These are phyloP conservation scores for Talaromyces trachyspermus DNA, from an alignment of 495 filamentous ascomycete species.

Conservation along the genomic window DNA sequence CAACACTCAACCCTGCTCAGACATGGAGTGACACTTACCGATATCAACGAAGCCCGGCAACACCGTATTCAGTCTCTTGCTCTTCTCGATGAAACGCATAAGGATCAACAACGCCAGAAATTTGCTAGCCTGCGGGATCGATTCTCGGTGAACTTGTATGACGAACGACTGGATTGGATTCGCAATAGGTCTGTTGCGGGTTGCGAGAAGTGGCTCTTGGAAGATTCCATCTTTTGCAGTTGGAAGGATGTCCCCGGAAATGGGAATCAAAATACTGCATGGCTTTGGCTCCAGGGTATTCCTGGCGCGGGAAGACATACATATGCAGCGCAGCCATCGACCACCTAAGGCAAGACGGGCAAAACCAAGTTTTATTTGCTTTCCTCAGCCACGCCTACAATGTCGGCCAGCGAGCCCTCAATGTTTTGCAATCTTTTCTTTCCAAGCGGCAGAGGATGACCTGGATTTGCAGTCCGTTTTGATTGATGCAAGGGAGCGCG, in stretches of 20 bases:
- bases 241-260: conserved; percentile 11
- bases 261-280: conserved; percentile 1
- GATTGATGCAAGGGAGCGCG: conserved; percentile 7
- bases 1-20: conserved; percentile 3
- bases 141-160: conserved; percentile 13
- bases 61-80: conserved; percentile 4
- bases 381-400: conserved; percentile 16
- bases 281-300: conserved; percentile 25
- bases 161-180: conserved; percentile 11
- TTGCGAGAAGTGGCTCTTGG: conserved; percentile 17
- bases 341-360: conserved; percentile 5
- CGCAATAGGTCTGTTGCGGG: conserved; percentile 4
- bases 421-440: conserved; percentile 20
- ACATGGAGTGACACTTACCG: neutral
- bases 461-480: conserved; percentile 15
- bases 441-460: conserved; percentile 17
- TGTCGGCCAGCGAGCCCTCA: conserved; percentile 14
- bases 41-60: conserved; percentile 1
- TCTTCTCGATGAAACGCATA: conserved; percentile 5
- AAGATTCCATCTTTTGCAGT: conserved; percentile 12
- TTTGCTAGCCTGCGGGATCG: conserved; percentile 7
- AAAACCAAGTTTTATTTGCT: conserved; percentile 9
- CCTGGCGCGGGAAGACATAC: conserved; percentile 19
- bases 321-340: conserved; percentile 12
- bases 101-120: conserved; percentile 10